Base-by-base conservation (phyloP, 441 rosid genomes). In the Omphalea diandra region DNA sequence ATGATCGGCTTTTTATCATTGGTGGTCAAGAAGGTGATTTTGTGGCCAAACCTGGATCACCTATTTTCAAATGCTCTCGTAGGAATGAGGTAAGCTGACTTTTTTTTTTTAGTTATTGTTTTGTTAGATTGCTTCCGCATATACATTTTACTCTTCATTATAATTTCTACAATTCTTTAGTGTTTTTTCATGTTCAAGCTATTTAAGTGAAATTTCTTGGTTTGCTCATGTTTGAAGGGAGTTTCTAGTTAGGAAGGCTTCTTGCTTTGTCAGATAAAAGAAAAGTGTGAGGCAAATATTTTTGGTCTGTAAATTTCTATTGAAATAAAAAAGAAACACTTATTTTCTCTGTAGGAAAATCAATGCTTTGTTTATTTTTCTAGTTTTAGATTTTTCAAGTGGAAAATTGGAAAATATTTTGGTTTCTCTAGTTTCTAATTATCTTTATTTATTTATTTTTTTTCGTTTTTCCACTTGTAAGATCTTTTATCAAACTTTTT, bases 11-110 rank as follows among this genome's bases (percentile, higher is more conserved):
- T 74, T 82, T 80, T 72, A 89, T 94, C 44, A 76, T 92, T 72
- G 99, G 98, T 24, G 99, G 99, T 70, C 99, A 94, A 84, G 97
- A 92, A 76, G 99, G 98, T 74, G 99, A 94, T 85, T 94, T 92
- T 81, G 90, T 95, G 99, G 98, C 98, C 18, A 92, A 90, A 83
- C 97, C 97, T 52, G 97, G 98, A 82, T 95, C 98, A 5, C 93
- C 99, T n/a, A 89, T 90, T 73, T 95, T 91, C 82, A 94, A 94
- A 77, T 91, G 98, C 83, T 91, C 98, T 3, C 88, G 95, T 1
- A 87, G 96, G 72, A 80, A 80, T 74, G 98, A 94, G 93, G 98
- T 90, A 76, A 75, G 14, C 27, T 33, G 65, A 17, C 57, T 27
- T n/a, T 31, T 18, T 54, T 11, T 41, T 27, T 22, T 7, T 38